Percentiles rank a stretch among this genome's conserved stretches.
phyloP scores from a whole-genome alignment of 1,284 basidiomycete species.

The Cerioporus squamosus region DNA sequence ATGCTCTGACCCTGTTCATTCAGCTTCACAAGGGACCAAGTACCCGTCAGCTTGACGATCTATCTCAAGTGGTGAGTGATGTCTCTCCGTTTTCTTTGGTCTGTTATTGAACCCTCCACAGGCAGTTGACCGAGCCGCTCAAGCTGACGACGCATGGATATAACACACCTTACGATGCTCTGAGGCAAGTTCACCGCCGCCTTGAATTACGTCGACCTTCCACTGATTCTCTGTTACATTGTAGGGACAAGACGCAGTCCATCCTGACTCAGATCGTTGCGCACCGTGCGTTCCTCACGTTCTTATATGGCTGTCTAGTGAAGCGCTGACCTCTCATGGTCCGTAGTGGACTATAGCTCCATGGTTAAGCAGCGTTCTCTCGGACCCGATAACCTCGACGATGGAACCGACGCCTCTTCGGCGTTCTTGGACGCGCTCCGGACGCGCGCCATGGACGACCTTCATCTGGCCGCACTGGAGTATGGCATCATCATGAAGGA shows the following conservation, averaged over 20 bases:
- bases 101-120: conserved; percentile 12
- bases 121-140: conserved; percentile 75
- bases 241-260: conserved; percentile 77
- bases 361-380: conserved; percentile 82
- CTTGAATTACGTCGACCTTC: too few relatives aligned
- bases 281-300: conserved; percentile 50
- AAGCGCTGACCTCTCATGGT: background rate
- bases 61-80: conserved; percentile 70
- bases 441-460: conserved; percentile 82
- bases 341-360: conserved; percentile 54
- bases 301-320: conserved; percentile 27
- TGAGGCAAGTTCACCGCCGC: conserved; percentile 39
- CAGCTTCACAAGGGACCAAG: conserved; percentile 82
- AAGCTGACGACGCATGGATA: conserved; percentile 82
- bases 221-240: background rate
- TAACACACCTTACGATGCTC: conserved; percentile 79
- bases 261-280: conserved; percentile 84
- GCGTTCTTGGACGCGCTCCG: conserved; percentile 80
- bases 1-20: background rate
- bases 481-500: conserved; percentile 82
- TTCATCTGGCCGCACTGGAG: conserved; percentile 76
- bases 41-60: conserved; percentile 80
- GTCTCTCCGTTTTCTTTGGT: background rate
- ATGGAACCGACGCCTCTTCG: conserved; percentile 67
- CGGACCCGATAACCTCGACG: conserved; percentile 73